These are phyloP conservation scores for Kodamaea plutei DNA, from an alignment of 1,139 yeast species.

Conservation along the genomic window DNA sequence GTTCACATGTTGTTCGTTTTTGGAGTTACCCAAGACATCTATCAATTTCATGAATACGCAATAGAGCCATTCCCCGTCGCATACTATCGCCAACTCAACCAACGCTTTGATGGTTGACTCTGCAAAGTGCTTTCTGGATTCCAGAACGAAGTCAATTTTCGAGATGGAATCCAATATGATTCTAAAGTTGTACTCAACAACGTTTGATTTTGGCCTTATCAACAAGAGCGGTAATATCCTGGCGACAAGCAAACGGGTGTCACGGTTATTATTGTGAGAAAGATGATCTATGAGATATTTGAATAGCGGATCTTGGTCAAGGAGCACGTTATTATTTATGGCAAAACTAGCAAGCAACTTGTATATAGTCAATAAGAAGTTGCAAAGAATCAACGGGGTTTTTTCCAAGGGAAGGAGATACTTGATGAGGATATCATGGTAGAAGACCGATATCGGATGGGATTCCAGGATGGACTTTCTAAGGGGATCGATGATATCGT, in stretches of 20 bases:
- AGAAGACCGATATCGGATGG: slow-evolving; percentile 20
- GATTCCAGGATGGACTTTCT: slow-evolving; percentile 19
- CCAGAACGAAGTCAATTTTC: slow-evolving; percentile 30
- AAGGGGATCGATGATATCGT: too few species aligned
- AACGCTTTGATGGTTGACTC: slow-evolving; percentile 63
- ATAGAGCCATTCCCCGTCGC: slow-evolving; percentile 61
- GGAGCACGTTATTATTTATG: slow-evolving; percentile 10
- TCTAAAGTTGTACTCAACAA: slow-evolving; percentile 34
- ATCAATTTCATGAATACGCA: slow-evolving; percentile 56
- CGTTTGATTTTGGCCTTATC: slow-evolving; percentile 30
- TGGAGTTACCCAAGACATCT: slow-evolving; percentile 51
- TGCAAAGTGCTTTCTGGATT: slow-evolving; percentile 37
- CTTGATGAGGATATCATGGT: slow-evolving; percentile 22
- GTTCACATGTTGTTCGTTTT: slow-evolving; percentile 58
- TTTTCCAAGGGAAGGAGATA: slow-evolving; percentile 15
- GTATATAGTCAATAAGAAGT: slow-evolving; percentile 42
- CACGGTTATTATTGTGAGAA: slow-evolving; percentile 36
- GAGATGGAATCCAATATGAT: slow-evolving; percentile 31
- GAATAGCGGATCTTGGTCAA: slow-evolving; percentile 20
- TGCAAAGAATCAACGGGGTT: slow-evolving; percentile 33
- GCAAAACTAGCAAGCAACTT: slow-evolving; percentile 44
- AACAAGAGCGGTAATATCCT: slow-evolving; percentile 46
- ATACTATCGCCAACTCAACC: slow-evolving; percentile 55
- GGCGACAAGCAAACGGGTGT: slow-evolving; percentile 47
- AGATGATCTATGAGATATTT: slow-evolving; percentile 21